Conservation (phyloP, 371 early-diverging fungal species). For the Syncephalastrum contaminatum region DNA sequence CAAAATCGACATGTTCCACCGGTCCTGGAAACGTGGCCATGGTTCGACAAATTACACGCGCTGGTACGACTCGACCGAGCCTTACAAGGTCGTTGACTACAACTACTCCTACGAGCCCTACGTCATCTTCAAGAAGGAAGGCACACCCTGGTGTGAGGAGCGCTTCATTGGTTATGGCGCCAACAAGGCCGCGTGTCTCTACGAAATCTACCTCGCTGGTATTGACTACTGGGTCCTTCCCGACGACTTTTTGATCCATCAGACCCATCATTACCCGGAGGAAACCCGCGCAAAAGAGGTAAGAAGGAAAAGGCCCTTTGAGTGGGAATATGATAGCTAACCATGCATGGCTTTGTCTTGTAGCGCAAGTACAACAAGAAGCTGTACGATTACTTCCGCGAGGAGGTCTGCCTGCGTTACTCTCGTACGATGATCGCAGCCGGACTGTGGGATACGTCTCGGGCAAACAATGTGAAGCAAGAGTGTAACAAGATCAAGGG, state of each 20-base stretch:
- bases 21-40: constrained; percentile 55
- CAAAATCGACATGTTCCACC: constrained; percentile 59
- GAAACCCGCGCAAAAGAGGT: constrained; percentile 64
- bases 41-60: constrained; percentile 57
- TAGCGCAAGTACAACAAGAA: constrained; percentile 67
- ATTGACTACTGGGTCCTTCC: constrained; percentile 66
- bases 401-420: constrained; percentile 65
- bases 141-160: constrained; percentile 68
- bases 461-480: constrained; percentile 43
- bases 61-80: constrained; percentile 48
- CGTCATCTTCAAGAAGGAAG: constrained; percentile 61
- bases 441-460: constrained; percentile 41
- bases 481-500: constrained; percentile 53
- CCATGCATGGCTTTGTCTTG: constrained; percentile 1
- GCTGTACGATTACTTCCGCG: constrained; percentile 63
- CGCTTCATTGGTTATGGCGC: constrained; percentile 71
- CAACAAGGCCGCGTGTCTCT: constrained; percentile 71
- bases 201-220: constrained; percentile 65
- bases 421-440: constrained; percentile 51
- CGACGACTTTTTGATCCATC: constrained; percentile 64
- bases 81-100: constrained; percentile 52
- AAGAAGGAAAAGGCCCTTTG: constrained; percentile 8
- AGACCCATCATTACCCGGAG: constrained; percentile 65
- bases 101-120: constrained; percentile 65
- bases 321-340: background rate